These are phyloP conservation scores for Moesziomyces sp. DNA, from an alignment of 1,284 basidiomycete species.

Conservation along the genomic window DNA sequence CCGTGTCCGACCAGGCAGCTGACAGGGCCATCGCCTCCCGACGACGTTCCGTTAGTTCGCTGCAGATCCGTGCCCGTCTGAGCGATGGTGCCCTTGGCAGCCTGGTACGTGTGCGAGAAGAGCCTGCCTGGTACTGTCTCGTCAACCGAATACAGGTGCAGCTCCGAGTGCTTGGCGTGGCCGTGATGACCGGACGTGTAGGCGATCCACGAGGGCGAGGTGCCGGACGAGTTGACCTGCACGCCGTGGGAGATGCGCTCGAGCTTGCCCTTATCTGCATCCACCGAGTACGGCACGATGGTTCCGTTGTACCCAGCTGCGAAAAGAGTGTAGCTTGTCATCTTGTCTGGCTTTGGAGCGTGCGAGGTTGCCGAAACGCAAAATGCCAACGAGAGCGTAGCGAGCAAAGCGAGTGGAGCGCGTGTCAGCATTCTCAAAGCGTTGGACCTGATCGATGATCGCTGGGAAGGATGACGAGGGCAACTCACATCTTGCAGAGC, in stretches of 20 bases:
- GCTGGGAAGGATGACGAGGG: background rate
- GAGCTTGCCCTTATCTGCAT: background rate
- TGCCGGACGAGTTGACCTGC: conserved; percentile 19
- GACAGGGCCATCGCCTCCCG: conserved; percentile 32
- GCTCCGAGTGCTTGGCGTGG: conserved; percentile 1
- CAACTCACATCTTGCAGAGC: background rate
- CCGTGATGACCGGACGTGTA: background rate
- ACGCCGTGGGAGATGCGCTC: conserved; percentile 7
- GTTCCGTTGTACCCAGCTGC: conserved; percentile 35
- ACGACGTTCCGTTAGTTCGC: conserved; percentile 12
- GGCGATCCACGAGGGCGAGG: conserved; percentile 32
- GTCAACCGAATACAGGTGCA: conserved; percentile 27
- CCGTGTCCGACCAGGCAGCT: conserved; percentile 35
- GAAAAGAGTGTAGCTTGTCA: conserved; percentile 19
- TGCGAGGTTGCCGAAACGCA: background rate
- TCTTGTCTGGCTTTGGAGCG: background rate
- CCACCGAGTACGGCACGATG: conserved; percentile 31
- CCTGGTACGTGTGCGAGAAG: conserved; percentile 32
- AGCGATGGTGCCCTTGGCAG: conserved; percentile 1
- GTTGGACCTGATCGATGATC: background rate
- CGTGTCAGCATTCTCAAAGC: conserved; percentile 7
- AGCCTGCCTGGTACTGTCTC: conserved; percentile 23
- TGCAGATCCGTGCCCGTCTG: conserved; percentile 11
- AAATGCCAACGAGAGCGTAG: background rate
- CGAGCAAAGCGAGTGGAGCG: background rate